Conservation (phyloP, 1,139 yeast genomes). For the Suhomyces terraborum region DNA sequence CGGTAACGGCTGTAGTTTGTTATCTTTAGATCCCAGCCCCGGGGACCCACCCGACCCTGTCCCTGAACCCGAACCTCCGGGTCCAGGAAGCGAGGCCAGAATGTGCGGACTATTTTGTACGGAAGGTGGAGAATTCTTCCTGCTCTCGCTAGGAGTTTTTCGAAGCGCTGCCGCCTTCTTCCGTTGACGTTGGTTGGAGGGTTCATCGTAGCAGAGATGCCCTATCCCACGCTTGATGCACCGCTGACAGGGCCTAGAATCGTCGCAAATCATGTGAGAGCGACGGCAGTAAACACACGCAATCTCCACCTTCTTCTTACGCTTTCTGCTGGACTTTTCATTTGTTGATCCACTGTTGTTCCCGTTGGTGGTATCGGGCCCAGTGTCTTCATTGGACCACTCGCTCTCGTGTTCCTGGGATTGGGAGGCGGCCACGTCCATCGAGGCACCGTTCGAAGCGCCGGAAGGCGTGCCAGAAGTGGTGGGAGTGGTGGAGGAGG, state of each 20-base stretch:
- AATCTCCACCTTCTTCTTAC: conserved; percentile 59
- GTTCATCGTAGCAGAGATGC: conserved; percentile 85
- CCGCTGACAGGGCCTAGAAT: conserved; percentile 80
- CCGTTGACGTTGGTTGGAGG: conserved; percentile 47
- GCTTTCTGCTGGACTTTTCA: conserved; percentile 15
- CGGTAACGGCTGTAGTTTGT: conserved; percentile 14
- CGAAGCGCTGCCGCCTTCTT: conserved; percentile 40
- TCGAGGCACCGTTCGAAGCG: conserved; percentile 1
- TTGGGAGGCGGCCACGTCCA: background rate
- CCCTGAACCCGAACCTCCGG: conserved; percentile 8
- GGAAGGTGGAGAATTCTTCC: conserved; percentile 11
- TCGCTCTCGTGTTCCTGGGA: conserved; percentile 6
- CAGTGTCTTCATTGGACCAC: conserved; percentile 11
- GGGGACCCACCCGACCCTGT: conserved; percentile 10
- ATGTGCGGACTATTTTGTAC: conserved; percentile 7
- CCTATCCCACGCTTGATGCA: conserved; percentile 89
- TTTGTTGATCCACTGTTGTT: conserved; percentile 1
- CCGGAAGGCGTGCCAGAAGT: too few species aligned
- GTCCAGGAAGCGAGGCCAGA: conserved; percentile 5
- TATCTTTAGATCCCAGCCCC: conserved; percentile 8
- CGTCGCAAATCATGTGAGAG: conserved; percentile 94
- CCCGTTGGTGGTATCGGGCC: background rate
- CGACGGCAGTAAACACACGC: conserved; percentile 94
- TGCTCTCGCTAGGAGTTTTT: conserved; percentile 10
- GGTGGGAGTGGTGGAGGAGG: too few species aligned